These are phyloP conservation scores for Calvatia gigantea DNA, from an alignment of 768 basidiomycete genomes.

Conservation along the genomic window DNA sequence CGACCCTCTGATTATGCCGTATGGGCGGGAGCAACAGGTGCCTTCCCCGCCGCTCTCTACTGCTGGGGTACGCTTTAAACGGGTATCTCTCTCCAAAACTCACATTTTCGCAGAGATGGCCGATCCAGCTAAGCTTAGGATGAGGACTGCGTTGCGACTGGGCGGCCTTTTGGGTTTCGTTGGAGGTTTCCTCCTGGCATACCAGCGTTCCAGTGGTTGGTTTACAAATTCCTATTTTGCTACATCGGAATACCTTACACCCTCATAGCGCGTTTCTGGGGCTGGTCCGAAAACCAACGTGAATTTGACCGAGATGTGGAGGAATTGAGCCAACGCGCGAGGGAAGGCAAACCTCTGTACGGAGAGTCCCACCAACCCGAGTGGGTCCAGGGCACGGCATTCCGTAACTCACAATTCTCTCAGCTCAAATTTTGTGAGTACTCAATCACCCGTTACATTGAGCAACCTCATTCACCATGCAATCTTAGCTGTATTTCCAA, in stretches of 20 bases:
- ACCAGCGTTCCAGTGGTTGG: constrained; percentile 87
- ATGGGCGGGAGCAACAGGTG: constrained; percentile 79
- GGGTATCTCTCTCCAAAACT: constrained; percentile 1
- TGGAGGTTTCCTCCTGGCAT: constrained; percentile 91
- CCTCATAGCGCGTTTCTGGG: constrained; percentile 84
- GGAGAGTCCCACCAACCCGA: constrained; percentile 77
- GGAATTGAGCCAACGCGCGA: constrained; percentile 73
- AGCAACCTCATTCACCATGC: constrained; percentile 12
- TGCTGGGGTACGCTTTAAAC: constrained; percentile 64
- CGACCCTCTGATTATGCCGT: constrained; percentile 82
- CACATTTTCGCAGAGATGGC: constrained; percentile 38
- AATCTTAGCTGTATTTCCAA: constrained; percentile 49
- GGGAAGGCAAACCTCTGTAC: constrained; percentile 81
- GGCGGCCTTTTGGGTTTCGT: constrained; percentile 80
- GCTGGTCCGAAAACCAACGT: constrained; percentile 84
- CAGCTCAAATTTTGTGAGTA: constrained; percentile 86
- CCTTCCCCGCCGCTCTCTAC: constrained; percentile 78
- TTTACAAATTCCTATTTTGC: constrained; percentile 18
- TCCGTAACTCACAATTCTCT: constrained; percentile 88
- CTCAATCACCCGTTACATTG: constrained; percentile 5
- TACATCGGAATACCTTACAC: constrained; percentile 5
- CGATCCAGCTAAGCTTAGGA: constrained; percentile 36
- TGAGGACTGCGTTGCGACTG: constrained; percentile 40
- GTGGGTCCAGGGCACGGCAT: constrained; percentile 86
- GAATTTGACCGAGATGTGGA: constrained; percentile 76